phyloP scores from a whole-genome alignment of 805 yeast species.

The Candida chauliodis region DNA sequence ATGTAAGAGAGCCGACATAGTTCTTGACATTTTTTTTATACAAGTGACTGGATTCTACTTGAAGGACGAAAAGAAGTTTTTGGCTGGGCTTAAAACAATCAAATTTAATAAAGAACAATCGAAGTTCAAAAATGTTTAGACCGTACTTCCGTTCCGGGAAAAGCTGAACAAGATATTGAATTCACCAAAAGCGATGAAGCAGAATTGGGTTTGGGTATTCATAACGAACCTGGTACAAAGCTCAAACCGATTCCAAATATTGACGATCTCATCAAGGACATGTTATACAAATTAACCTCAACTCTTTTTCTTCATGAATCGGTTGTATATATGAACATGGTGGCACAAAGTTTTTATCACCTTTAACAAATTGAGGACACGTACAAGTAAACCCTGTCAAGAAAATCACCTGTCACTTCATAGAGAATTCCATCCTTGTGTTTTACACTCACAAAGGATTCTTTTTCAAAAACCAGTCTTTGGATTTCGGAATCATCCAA shows the following conservation, averaged over 20 bases:
- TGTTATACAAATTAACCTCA: constrained; percentile 64
- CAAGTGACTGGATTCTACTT: not conserved
- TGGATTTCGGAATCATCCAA: not conserved
- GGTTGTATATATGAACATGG: not conserved
- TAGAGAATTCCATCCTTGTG: not conserved
- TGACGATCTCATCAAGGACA: constrained; percentile 51
- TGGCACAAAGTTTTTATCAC: not conserved
- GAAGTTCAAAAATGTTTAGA: constrained; percentile 49
- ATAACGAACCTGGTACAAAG: constrained; percentile 83
- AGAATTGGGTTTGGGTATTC: constrained; percentile 95
- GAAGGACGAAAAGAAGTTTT: not conserved
- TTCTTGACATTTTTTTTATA: too few relatives aligned
- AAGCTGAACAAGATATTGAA: constrained; percentile 39
- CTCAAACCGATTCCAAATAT: constrained; percentile 67
- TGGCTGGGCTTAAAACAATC: not conserved
- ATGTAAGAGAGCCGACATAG: not conserved
- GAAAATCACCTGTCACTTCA: not conserved
- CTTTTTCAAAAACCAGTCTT: not conserved
- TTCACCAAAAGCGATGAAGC: constrained; percentile 58
- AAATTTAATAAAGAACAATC: not conserved
- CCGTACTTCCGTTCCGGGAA: constrained; percentile 87
- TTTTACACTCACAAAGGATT: too few relatives aligned
- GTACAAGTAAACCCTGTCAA: not conserved
- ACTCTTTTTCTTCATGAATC: too few relatives aligned
- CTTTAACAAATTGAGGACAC: not conserved